Evolutionary conservation across 2,329 filamentous ascomycete species (phyloP).

Genomic region (Colletotrichum tropicicola): DNA sequence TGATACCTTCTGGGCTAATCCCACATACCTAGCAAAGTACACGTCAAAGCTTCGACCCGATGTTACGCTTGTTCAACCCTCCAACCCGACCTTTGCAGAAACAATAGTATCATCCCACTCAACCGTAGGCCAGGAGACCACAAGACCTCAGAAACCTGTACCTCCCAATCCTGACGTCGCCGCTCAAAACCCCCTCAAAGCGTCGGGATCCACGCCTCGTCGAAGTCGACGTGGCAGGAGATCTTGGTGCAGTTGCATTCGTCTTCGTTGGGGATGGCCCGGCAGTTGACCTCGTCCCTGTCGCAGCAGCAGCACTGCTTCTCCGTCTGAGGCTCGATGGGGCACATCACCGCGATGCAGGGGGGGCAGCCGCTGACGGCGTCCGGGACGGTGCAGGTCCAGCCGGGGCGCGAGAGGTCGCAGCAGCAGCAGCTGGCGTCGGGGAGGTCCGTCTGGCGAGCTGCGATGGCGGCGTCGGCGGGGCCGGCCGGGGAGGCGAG

Average conservation of each 20-base stretch:
- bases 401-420: constrained; percentile 20
- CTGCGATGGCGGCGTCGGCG: constrained; percentile 23
- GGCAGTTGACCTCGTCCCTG: constrained; percentile 12
- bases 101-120: no score
- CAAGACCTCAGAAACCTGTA: no score
- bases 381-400: constrained; percentile 29
- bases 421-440: constrained; percentile 37
- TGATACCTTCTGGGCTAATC: no score
- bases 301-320: constrained; percentile 35
- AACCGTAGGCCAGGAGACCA: no score
- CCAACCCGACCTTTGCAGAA: no score
- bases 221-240: constrained; percentile 29
- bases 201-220: background rate
- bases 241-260: constrained; percentile 25
- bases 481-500: constrained; percentile 32
- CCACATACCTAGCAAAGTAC: no score
- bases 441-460: constrained; percentile 15
- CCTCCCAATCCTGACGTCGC: no score
- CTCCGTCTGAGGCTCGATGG: constrained; percentile 32
- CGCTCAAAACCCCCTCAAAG: no score
- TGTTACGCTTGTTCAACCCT: no score
- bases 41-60: no score
- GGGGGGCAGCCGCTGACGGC: background rate
- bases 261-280: background rate
- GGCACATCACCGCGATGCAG: constrained; percentile 29